Evolutionary conservation across 1,284 basidiomycete genomes (phyloP), one percentile per base, ranked within the genome.

Genomic region (Vanrija humicola): DNA sequence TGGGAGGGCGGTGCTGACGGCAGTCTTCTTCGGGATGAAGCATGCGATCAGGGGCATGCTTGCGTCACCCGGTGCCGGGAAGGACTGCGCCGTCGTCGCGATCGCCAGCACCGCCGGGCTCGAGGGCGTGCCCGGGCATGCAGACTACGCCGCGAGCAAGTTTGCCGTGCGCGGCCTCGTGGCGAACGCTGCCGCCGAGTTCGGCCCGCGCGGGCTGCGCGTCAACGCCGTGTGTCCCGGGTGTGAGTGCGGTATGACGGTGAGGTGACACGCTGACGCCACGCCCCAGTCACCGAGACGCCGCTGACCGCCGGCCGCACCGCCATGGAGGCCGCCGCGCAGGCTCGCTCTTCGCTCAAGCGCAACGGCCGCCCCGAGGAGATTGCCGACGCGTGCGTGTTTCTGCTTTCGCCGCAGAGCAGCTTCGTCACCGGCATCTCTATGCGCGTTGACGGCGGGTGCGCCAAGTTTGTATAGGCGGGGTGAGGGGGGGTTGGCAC

Each of bases 41-140:
- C 42, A 59, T 15, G 50, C 54, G 15, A 28, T 59, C 7, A 51
- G 29, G 26, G 66, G 55, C 0, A 68, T 70, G 61, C 50, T 67
- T 2, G 55, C 50, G 2, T 62, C 61, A 10, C 61, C 60, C 0
- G n/a, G 48, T 0, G 48, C 57, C 3, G 64, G 64, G 3, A 50
- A 58, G 34, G 66, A 56, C 9, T 61, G 63, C 38, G 59, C 62
- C 25, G 52, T 68, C 38, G 50, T 68, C 15, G 44, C 68, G 23
- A 60, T 63, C 42, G 45, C 46, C 34, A 66, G 64, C 6, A 61
- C 67, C 14, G 52, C 67, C n/a, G 68, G 66, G 3, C 56, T 69
- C 0, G 48, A 59, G 38, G 67, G 66, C 52, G 18, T 51, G 16
- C 10, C 43, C 9, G n/a, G 14, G 14, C 7, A 42, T n/a, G 19